Evolutionary conservation across 2,329 filamentous ascomycete species (phyloP).

Genomic region (Calonectria henricotiae): DNA sequence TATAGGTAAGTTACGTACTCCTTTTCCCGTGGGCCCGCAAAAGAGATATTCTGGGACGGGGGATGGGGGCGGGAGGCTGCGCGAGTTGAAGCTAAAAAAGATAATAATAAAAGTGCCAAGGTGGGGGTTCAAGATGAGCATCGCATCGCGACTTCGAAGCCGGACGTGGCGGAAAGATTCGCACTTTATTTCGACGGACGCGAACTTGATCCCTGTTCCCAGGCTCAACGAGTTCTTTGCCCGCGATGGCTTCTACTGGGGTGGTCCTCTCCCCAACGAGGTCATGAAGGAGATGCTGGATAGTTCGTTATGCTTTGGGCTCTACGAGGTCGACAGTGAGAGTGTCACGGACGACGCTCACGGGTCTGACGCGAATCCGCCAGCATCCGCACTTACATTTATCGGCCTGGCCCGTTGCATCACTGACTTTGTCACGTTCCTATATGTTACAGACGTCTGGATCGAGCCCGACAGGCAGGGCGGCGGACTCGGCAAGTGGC

Average conservation of each 20-base stretch:
- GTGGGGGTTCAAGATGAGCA: conserved; percentile 27
- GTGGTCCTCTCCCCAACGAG: conserved; percentile 62
- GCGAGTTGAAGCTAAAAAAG: not conserved
- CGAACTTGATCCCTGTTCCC: conserved; percentile 25
- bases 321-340: conserved; percentile 60
- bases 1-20: not conserved
- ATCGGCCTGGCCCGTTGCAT: conserved; percentile 65
- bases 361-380: not conserved
- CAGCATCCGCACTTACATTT: conserved; percentile 37
- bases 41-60: not conserved
- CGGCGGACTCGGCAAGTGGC: conserved; percentile 74
- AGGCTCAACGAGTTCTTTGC: conserved; percentile 67
- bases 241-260: conserved; percentile 71
- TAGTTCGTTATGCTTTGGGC: conserved; percentile 71
- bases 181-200: conserved; percentile 33
- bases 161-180: conserved; percentile 29
- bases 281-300: conserved; percentile 65
- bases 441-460: conserved; percentile 77
- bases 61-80: not conserved
- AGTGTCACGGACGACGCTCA: no score
- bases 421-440: conserved; percentile 77
- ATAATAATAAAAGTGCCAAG: no score
- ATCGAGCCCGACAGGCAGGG: conserved; percentile 70
- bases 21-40: not conserved
- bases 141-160: conserved; percentile 28